Evolutionary conservation across 2,329 filamentous ascomycete species (phyloP).

Genomic region (Xylariaceae sp.): DNA sequence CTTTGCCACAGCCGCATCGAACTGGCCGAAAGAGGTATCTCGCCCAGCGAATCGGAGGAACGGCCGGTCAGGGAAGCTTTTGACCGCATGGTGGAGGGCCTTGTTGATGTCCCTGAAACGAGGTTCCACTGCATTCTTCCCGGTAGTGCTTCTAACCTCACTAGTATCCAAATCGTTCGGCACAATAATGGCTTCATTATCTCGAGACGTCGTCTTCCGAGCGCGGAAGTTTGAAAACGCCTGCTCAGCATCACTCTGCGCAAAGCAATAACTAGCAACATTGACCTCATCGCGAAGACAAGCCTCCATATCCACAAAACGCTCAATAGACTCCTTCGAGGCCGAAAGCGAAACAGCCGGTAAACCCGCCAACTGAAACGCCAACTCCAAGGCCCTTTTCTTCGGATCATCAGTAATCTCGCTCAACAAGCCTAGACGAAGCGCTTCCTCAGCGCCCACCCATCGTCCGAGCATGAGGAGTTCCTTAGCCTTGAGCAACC

Average conservation of each 20-base stretch:
- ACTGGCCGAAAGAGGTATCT: neutral
- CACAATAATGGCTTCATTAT: too few species aligned
- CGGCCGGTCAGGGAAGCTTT: neutral
- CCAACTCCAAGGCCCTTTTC: neutral
- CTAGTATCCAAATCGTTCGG: too few species aligned
- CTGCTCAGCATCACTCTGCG: conserved; percentile 1
- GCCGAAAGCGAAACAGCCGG: neutral
- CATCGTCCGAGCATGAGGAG: neutral
- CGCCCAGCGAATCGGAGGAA: neutral
- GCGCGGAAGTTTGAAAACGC: conserved; percentile 3
- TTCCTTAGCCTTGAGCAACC: neutral
- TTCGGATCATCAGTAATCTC: conserved; percentile 2
- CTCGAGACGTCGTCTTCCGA: neutral
- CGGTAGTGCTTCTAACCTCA: too few species aligned
- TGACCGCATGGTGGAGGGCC: neutral
- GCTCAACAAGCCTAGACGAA: neutral
- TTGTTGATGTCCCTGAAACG: conserved; percentile 2
- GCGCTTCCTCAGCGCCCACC: neutral
- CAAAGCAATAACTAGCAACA: conserved; percentile 6
- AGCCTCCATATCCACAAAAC: conserved; percentile 1
- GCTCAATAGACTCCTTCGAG: neutral
- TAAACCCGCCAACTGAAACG: neutral
- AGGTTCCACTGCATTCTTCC: neutral
- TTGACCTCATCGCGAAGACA: conserved; percentile 3
- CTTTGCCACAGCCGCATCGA: neutral